Percentiles rank a stretch among this genome's conserved stretches.
These are phyloP conservation scores for Amphirosellinia nigrospora DNA, from an alignment of 495 filamentous ascomycete genomes.

Conservation along the genomic window DNA sequence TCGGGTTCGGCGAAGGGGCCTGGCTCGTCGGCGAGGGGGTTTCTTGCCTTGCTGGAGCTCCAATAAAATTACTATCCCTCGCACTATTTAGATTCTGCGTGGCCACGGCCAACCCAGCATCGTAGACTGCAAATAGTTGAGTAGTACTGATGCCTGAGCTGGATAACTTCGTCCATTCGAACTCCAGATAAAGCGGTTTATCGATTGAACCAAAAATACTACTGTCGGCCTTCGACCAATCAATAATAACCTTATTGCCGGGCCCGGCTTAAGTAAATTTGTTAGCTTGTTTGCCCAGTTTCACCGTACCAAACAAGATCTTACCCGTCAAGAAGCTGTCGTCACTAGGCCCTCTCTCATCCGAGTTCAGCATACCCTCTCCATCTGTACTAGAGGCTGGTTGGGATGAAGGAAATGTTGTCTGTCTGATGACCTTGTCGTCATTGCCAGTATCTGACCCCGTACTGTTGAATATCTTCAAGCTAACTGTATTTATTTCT, in stretches of 20 bases:
- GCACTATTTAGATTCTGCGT: neutral
- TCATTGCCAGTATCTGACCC: neutral
- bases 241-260: neutral
- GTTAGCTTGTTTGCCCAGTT: neutral
- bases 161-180: neutral
- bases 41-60: neutral
- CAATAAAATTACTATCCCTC: no score
- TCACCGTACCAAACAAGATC: neutral
- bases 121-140: constrained; percentile 10
- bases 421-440: neutral
- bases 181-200: constrained; percentile 12
- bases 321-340: neutral
- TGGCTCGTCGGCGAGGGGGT: neutral
- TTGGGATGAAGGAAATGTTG: neutral
- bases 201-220: no score
- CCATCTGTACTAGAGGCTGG: neutral
- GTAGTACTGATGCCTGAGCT: neutral
- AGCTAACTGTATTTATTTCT: neutral
- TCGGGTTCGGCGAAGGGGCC: neutral
- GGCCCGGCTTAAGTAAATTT: neutral
- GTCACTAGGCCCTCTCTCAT: neutral
- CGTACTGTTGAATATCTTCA: neutral
- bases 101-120: neutral
- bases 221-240: neutral
- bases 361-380: neutral